Base-by-base conservation (phyloP, 805 yeast genomes). In the Spathaspora sp. region DNA sequence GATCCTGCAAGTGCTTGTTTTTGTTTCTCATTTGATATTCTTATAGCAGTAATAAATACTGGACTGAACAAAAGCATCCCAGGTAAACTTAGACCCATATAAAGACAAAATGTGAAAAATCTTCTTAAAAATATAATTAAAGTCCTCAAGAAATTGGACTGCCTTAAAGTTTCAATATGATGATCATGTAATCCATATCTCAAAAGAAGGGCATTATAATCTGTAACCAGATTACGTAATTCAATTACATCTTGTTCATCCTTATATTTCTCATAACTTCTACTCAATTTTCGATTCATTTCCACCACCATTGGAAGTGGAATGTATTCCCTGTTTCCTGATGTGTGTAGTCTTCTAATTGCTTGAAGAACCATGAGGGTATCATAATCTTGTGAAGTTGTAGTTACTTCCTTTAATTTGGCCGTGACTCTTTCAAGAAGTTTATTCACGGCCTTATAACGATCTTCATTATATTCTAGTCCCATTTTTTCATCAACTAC, bases 341-440 rank as follows among this genome's bases (percentile, higher is more conserved):
- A 63, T 12, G 76, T 70, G 53, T 70, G 73, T 52, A 73, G 61
- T 42, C 78, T 58, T 50, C 78, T 58, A 2, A 75, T 75, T 1
- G 78, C 76, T 50, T 73, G 77, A n/a, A 73, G 55, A 2, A 72
- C 68, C 64, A 70, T 65, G n/a, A 73, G 61, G 1, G 77, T 73
- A 26, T 73, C 78, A 55, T 69, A 70, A 58, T 73, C 78, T 40
- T 63, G 63, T 55, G 76, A 72, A 16, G 74, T 69, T 5, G 72
- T 72, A 5, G 76, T 70, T 26, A 73, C 76, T 48, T 69, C 75
- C 52, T 67, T 66, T 32, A 73, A 60, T 5, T 70, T 65, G 46
- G 69, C 52, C 0, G 76, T 67, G 29, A 73, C 63, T 11, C 48
- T 51, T 0, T 65, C 64, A 46, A 73, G 57, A 38, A 71, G 56